Conservation (phyloP, 108 stramenopile species). For the Pelagomonas calceolata region DNA sequence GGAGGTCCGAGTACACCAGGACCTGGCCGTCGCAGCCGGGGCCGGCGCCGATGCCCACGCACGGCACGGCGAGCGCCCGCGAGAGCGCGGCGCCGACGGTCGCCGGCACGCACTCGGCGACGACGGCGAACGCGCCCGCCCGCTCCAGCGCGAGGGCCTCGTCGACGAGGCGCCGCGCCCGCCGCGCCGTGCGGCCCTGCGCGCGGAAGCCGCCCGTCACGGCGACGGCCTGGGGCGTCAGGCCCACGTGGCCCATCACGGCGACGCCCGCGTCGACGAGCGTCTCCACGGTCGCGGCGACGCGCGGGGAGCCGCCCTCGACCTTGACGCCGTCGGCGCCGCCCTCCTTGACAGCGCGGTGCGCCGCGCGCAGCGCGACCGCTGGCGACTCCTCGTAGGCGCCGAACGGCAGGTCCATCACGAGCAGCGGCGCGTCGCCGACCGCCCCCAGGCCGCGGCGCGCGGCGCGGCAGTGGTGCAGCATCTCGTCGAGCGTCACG, state of each 20-base stretch:
- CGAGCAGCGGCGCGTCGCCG: slow-evolving; percentile 60
- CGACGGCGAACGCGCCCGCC: slow-evolving; percentile 84
- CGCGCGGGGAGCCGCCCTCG: slow-evolving; percentile 51
- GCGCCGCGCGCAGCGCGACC: slow-evolving; percentile 1
- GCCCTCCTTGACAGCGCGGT: slow-evolving; percentile 11
- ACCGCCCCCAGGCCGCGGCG: slow-evolving; percentile 49
- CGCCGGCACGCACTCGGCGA: slow-evolving; percentile 90
- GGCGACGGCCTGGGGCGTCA: slow-evolving; percentile 89
- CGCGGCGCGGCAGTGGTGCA: slow-evolving; percentile 87
- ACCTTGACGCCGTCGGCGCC: slow-evolving; percentile 61
- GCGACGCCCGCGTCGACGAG: slow-evolving; percentile 90
- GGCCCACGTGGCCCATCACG: slow-evolving; percentile 93
- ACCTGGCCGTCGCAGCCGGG: slow-evolving; percentile 28
- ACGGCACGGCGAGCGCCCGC: slow-evolving; percentile 84
- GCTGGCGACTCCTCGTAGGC: slow-evolving; percentile 71
- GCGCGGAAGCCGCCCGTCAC: slow-evolving; percentile 94
- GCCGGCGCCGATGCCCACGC: slow-evolving; percentile 91
- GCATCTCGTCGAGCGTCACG: slow-evolving; percentile 86
- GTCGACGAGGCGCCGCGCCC: slow-evolving; percentile 68
- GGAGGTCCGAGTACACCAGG: slow-evolving; percentile 95
- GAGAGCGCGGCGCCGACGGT: slow-evolving; percentile 82
- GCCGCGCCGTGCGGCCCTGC: slow-evolving; percentile 84
- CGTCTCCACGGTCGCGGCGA: slow-evolving; percentile 57
- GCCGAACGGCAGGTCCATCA: slow-evolving; percentile 97
- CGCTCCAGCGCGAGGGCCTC: slow-evolving; percentile 87